Percentiles rank a stretch among this genome's conserved stretches.
phyloP scores from a whole-genome alignment of 352 stramenopile genomes.

The Globisporangium abappressorium region DNA sequence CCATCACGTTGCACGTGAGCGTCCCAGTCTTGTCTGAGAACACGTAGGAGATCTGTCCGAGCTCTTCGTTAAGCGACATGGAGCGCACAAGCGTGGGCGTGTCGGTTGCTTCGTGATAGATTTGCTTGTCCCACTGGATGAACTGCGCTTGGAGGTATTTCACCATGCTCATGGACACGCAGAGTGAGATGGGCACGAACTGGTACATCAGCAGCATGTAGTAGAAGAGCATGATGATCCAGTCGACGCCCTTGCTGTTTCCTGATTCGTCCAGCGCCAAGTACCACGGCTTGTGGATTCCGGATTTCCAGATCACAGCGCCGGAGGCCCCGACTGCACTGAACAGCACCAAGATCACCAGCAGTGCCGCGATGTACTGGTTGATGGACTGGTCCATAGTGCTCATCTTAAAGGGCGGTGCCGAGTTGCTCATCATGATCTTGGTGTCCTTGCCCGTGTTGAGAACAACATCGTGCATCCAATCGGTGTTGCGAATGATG shows the following conservation, averaged over 20 bases:
- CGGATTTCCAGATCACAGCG: constrained; percentile 51
- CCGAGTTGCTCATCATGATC: constrained; percentile 88
- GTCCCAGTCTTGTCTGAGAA: constrained; percentile 99
- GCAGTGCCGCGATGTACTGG: constrained; percentile 66
- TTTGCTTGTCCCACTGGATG: constrained; percentile 93
- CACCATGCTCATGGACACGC: constrained; percentile 96
- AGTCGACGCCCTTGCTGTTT: constrained; percentile 40
- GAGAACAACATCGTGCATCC: constrained; percentile 88
- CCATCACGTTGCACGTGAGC: constrained; percentile 99
- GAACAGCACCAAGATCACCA: constrained; percentile 64
- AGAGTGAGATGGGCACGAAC: constrained; percentile 97
- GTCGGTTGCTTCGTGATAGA: constrained; percentile 88
- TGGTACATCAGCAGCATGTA: constrained; percentile 97
- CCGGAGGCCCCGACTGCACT: constrained; percentile 58
- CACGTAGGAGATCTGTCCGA: constrained; percentile 97
- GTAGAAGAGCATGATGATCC: constrained; percentile 88
- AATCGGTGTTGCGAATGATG: constrained; percentile 92
- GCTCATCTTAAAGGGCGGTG: constrained; percentile 83
- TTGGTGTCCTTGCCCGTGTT: constrained; percentile 95
- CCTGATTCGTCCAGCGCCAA: constrained; percentile 34
- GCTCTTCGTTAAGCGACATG: constrained; percentile 93
- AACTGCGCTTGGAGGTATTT: constrained; percentile 95
- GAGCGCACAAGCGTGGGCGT: constrained; percentile 89
- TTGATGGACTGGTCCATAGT: constrained; percentile 84
- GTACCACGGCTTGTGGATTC: constrained; percentile 56